Evolutionary conservation across 768 basidiomycete genomes (phyloP).

Genomic region (Gautieria morchelliformis): DNA sequence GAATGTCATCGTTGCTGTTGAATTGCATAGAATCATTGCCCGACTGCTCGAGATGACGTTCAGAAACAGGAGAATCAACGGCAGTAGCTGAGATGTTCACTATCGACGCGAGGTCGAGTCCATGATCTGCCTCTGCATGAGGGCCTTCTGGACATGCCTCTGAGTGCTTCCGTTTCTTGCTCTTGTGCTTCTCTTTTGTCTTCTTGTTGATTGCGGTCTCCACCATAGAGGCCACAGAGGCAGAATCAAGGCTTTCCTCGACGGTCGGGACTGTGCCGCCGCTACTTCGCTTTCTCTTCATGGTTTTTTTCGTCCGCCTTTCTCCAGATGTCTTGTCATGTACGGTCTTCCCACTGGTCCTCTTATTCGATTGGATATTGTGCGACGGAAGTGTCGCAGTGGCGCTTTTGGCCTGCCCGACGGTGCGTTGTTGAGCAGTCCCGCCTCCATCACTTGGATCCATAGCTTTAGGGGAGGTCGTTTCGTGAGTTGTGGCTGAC

Average conservation of each 20-base stretch:
- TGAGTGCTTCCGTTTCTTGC: background rate
- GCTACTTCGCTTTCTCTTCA: background rate
- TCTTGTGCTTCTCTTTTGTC: background rate
- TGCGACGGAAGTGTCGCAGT: conserved; percentile 19
- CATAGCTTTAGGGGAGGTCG: background rate
- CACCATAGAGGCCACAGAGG: background rate
- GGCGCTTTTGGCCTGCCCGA: conserved; percentile 36
- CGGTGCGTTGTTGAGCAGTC: conserved; percentile 40
- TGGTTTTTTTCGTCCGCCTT: background rate
- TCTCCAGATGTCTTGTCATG: background rate
- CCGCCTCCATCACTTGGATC: conserved; percentile 29
- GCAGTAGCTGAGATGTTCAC: conserved; percentile 10
- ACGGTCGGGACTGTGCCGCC: background rate
- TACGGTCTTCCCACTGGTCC: background rate
- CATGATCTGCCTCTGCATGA: conserved; percentile 24
- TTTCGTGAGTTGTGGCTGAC: background rate
- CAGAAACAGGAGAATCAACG: conserved; percentile 14
- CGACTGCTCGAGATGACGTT: background rate
- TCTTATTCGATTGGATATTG: background rate
- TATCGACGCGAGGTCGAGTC: conserved; percentile 6
- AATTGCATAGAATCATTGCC: conserved; percentile 18
- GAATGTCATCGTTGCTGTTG: conserved; percentile 59
- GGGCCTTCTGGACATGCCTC: conserved; percentile 16
- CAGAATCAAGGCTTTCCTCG: too few relatives aligned
- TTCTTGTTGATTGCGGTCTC: background rate